Evolutionary conservation across 108 stramenopile species (phyloP), one percentile per base, ranked within the genome.

Genomic region (Ochromonas danica): DNA sequence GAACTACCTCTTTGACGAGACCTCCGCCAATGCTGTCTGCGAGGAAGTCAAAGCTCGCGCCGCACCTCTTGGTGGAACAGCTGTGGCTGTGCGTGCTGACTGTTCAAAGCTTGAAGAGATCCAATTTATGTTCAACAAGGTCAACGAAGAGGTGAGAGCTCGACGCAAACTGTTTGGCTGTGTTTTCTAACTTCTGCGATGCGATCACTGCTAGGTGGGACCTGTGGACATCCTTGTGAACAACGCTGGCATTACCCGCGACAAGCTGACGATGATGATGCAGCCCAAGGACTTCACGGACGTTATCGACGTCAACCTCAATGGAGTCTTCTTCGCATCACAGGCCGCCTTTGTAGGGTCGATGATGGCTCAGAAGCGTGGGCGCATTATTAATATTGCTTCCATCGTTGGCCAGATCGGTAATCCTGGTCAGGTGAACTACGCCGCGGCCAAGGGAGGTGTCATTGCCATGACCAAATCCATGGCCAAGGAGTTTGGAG

Each of bases 371-470:
- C 92, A 95, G 88, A 87, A 93, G 51, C 70, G 82, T n/a, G 96
- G 96, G 71, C 91, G 94, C 51, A 95, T 97, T 83, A 94, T 97
- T 85, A 97, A 97, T 88, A 94, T 97, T 78, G 88, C 93, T 51
- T 89, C 88, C 61, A 93, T 97, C 61, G 95, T 97, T n/a, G 96
- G 96, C 39, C 95, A 94, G 80, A 91, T 97, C 80, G 96, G 96
- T 74, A 97, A 97, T 79, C 91, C 94, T 61, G 87, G 87, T 39
- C 86, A 87, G 35, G 72, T 41, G 40, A 87, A 87, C 86, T 87
- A 88, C 42, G 86, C 87, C 40, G 86, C 88, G 31, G 85, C 88
- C 10, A 88, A 88, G 80, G 86, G 83, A 61, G 88, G 88, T 40
- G 85, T 88, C 39, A 77, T 88, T 60, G 88, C 81, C 40, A 71